phyloP scores from a whole-genome alignment of 257 asterid species.

The Solanum ahanhuiri region DNA sequence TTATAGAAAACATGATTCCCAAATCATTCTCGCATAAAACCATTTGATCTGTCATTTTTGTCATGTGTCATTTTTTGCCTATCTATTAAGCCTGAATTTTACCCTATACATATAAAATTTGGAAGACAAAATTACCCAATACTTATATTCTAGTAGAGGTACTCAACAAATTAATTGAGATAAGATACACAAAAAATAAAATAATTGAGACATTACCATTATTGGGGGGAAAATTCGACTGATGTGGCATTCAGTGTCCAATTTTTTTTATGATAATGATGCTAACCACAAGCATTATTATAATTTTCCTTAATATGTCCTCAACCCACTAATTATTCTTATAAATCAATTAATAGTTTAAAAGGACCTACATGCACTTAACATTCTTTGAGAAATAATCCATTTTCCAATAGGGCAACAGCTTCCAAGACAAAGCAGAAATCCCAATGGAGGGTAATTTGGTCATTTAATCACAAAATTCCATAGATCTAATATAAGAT shows the following conservation, averaged over 20 bases:
- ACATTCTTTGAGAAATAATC: background rate
- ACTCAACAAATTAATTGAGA: background rate
- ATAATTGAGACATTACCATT: background rate
- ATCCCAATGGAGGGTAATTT: constrained; percentile 5
- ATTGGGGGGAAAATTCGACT: background rate
- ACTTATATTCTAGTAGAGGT: background rate
- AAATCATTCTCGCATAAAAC: background rate
- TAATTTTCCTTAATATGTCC: background rate
- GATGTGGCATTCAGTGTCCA: background rate
- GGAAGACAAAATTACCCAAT: background rate
- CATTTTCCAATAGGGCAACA: constrained; percentile 8
- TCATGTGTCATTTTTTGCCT: background rate
- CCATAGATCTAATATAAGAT: constrained; percentile 5
- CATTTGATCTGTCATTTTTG: background rate
- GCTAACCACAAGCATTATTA: background rate
- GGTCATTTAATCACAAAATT: constrained; percentile 6
- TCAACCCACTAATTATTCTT: background rate
- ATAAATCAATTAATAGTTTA: background rate
- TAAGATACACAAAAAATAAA: no score
- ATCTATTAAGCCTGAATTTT: background rate
- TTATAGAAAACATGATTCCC: background rate
- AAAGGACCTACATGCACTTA: background rate
- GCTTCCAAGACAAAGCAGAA: background rate
- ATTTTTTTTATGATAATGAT: background rate
- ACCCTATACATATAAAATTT: background rate